phyloP scores from a whole-genome alignment of 2,329 filamentous ascomycete species.

The Rhinocladiella similis region DNA sequence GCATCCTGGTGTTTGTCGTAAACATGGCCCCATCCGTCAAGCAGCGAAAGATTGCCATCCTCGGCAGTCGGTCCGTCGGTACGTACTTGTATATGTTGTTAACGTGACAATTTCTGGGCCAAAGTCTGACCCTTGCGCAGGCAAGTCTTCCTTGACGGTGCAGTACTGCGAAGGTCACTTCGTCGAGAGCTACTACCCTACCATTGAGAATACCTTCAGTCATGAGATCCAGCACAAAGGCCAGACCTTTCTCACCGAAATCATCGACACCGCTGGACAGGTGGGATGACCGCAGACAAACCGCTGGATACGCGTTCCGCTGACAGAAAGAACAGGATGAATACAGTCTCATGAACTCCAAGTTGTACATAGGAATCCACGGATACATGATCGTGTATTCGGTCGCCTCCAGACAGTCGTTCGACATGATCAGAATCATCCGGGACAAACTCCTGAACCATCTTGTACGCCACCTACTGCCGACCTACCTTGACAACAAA shows the following conservation, averaged over 20 bases:
- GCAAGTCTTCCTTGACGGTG: constrained; percentile 95
- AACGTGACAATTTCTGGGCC: not conserved
- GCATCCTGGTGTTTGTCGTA: not conserved
- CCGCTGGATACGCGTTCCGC: not conserved
- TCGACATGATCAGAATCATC: constrained; percentile 96
- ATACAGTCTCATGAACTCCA: constrained; percentile 96
- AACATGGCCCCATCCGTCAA: constrained; percentile 71
- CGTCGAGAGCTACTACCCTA: constrained; percentile 98
- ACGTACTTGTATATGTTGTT: constrained; percentile 36
- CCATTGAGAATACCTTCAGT: constrained; percentile 98
- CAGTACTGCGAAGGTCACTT: constrained; percentile 98
- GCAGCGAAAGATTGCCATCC: constrained; percentile 93
- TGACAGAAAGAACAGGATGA: constrained; percentile 66
- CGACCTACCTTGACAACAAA: not conserved
- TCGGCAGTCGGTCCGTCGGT: constrained; percentile 91
- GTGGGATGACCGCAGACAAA: constrained; percentile 46
- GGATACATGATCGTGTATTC: constrained; percentile 99
- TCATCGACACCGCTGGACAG: constrained; percentile 96
- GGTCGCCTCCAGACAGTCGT: constrained; percentile 89
- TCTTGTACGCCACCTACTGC: constrained; percentile 57
- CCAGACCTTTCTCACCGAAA: constrained; percentile 92
- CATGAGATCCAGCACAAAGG: constrained; percentile 91
- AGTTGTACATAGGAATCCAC: constrained; percentile 96
- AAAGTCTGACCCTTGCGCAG: constrained; percentile 48
- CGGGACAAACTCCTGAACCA: constrained; percentile 97